A percentile compares a stretch with the other conserved stretches of the same genome.
phyloP scores from a whole-genome alignment of 2,329 filamentous ascomycete genomes.

The Pseudogymnoascus sp. region DNA sequence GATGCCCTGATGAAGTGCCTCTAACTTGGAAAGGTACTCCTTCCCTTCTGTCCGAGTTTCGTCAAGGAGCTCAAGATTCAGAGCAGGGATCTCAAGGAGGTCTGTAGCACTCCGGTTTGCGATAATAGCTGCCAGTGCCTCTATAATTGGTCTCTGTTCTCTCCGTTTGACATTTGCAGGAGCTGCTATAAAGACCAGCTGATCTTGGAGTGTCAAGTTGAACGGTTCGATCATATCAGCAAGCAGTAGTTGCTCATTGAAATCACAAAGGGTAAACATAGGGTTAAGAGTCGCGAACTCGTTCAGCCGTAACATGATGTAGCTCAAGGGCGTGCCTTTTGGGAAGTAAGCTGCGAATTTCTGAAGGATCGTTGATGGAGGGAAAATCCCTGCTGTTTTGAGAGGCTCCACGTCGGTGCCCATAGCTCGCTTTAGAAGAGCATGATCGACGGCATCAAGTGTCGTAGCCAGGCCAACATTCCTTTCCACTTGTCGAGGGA shows the following conservation, averaged over 20 bases:
- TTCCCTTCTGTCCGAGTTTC: constrained; percentile 33
- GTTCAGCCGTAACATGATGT: constrained; percentile 67
- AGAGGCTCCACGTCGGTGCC: constrained; percentile 55
- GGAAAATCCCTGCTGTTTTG: constrained; percentile 62
- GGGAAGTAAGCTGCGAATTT: constrained; percentile 78
- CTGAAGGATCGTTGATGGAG: constrained; percentile 63
- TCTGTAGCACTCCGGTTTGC: constrained; percentile 58
- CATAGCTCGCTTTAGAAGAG: constrained; percentile 56
- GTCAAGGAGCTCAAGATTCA: constrained; percentile 71
- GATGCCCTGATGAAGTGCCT: constrained; percentile 71
- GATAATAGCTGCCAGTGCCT: constrained; percentile 61
- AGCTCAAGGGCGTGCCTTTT: constrained; percentile 70
- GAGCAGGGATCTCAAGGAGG: constrained; percentile 60
- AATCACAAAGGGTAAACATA: constrained; percentile 62
- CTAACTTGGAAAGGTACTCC: constrained; percentile 55
- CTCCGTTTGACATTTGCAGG: constrained; percentile 53
- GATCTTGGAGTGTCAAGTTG: constrained; percentile 62
- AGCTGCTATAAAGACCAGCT: constrained; percentile 65
- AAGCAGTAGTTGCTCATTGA: constrained; percentile 53
- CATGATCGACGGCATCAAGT: constrained; percentile 62
- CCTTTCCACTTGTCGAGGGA: constrained; percentile 10
- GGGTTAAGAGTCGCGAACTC: constrained; percentile 57
- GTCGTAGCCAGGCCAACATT: constrained; percentile 68
- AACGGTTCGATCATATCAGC: constrained; percentile 69
- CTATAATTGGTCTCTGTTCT: constrained; percentile 43